Evolutionary conservation across 768 basidiomycete species (phyloP), one percentile per base, ranked within the genome.

Genomic region (Lyophyllum shimeji): DNA sequence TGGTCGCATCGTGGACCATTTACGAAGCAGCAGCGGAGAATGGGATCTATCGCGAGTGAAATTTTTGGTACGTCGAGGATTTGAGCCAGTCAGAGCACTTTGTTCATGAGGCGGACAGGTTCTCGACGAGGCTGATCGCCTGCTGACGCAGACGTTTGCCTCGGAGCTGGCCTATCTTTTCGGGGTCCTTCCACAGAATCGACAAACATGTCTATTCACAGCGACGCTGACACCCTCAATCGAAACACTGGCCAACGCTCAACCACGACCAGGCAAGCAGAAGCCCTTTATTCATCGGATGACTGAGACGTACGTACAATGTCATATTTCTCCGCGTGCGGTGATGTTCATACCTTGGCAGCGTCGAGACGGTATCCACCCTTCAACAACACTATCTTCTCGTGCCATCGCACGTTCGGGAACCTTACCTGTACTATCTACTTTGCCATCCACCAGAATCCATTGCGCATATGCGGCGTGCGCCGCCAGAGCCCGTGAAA

Each of bases 201-300:
- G 97, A n/a, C 96, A 98, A 69, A 98, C 96, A 0, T 92, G 94
- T 63, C 80, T 99, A 40, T 98, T 98, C 72, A 99, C 97, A 0
- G 97, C 97, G 0, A 99, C 97, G 1, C 75, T 96, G 58, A 95
- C 94, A 4, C 81, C 87, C 6, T 83, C 93, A 0, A 92, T 99
- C 55, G 90, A 95, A 64, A 76, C 81, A 7, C 67, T 98, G 20
- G 89, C 87, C 6, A 76, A 81, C 34, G 85, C 87, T 18, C 72
- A 85, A 7, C 93, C 95, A 2, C 80, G 83, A 60, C 77, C 81
- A 0, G 96, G 95, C 4, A 98, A 96, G 71, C 80, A 87, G 65
- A 85, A 82, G 59, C 93, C 94, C 0, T 96, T 95, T 65, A 79
- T 97, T 23, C 87, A 97, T 69, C 78, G 90, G 37, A 90, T 90